phyloP scores from a whole-genome alignment of 805 yeast genomes.

The Ogataea chonburiensis region DNA sequence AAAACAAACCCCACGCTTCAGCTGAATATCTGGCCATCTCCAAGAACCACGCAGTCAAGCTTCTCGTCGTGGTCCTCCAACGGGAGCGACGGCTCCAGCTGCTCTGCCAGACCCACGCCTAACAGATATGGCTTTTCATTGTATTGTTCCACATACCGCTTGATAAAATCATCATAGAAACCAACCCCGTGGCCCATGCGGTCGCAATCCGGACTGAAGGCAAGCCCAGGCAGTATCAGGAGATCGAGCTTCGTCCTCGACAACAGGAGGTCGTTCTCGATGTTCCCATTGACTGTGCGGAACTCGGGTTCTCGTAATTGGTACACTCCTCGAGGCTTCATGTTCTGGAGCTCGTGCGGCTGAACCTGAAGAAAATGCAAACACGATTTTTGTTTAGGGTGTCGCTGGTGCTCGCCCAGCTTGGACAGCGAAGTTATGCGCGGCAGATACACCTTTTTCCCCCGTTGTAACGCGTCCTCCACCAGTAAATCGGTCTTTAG shows the following conservation, averaged over 20 bases:
- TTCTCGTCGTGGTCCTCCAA: constrained; percentile 61
- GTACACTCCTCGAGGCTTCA: constrained; percentile 69
- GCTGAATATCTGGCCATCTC: constrained; percentile 12
- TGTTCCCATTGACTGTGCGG: constrained; percentile 3
- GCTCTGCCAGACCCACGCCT: constrained; percentile 68
- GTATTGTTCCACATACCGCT: constrained; percentile 42
- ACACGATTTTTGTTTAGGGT: constrained; percentile 38
- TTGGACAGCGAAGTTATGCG: constrained; percentile 34
- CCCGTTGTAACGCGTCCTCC: constrained; percentile 43
- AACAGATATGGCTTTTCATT: constrained; percentile 43
- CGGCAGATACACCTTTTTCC: constrained; percentile 60
- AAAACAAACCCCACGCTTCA: background rate
- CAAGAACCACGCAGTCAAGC: constrained; percentile 55
- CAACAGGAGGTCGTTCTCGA: constrained; percentile 25
- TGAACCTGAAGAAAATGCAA: constrained; percentile 57
- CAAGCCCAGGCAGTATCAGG: constrained; percentile 83
- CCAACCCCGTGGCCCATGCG: constrained; percentile 95
- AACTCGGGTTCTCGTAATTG: constrained; percentile 63
- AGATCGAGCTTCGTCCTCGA: constrained; percentile 50
- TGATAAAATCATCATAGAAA: constrained; percentile 76
- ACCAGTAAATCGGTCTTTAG: constrained; percentile 60
- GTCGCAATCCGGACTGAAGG: constrained; percentile 48
- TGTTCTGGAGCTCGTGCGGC: constrained; percentile 39
- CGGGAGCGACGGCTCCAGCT: constrained; percentile 44
- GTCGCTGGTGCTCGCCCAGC: constrained; percentile 28